A percentile compares a stretch with the other conserved stretches of the same genome.
These are phyloP conservation scores for Penicillium psychrosexuale DNA, from an alignment of 2,329 filamentous ascomycete species.

Conservation along the genomic window DNA sequence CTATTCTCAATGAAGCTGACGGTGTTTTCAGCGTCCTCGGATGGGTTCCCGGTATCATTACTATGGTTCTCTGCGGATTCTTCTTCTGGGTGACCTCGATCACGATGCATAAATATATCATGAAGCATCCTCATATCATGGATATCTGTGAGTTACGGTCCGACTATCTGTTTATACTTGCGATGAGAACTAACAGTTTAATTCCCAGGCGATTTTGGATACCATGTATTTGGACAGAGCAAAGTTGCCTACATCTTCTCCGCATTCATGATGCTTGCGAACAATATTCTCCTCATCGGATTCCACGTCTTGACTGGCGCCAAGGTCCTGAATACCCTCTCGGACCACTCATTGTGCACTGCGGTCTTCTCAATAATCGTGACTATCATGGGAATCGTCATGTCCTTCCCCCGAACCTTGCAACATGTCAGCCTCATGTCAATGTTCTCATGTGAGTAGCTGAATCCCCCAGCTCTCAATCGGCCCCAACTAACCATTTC, in stretches of 20 bases:
- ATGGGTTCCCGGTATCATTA: slow-evolving; percentile 25
- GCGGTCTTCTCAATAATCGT: slow-evolving; percentile 49
- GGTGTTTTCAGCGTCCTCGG: slow-evolving; percentile 15
- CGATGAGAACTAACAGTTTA: neutral
- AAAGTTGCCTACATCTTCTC: slow-evolving; percentile 47
- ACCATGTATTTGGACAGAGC: slow-evolving; percentile 47
- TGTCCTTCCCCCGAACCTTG: slow-evolving; percentile 47
- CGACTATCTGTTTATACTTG: too few species aligned
- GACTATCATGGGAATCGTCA: slow-evolving; percentile 47
- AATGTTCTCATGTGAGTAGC: slow-evolving; percentile 43
- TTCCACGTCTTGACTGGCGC: slow-evolving; percentile 52
- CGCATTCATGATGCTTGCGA: slow-evolving; percentile 43
- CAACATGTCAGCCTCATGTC: slow-evolving; percentile 52
- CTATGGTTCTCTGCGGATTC: slow-evolving; percentile 44
- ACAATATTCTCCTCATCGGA: slow-evolving; percentile 52
- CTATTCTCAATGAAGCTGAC: neutral
- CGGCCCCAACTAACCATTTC: neutral
- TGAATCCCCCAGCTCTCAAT: too few species aligned
- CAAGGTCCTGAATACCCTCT: slow-evolving; percentile 50
- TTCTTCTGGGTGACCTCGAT: slow-evolving; percentile 52
- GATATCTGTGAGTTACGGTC: slow-evolving; percentile 43
- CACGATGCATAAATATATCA: slow-evolving; percentile 53
- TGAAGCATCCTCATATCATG: slow-evolving; percentile 51
- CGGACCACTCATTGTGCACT: slow-evolving; percentile 50
- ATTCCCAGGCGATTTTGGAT: slow-evolving; percentile 46